Percentiles rank a stretch among this genome's conserved stretches.
Conservation (phyloP, 345 rosid species). For the Ceriops decandra region DNA sequence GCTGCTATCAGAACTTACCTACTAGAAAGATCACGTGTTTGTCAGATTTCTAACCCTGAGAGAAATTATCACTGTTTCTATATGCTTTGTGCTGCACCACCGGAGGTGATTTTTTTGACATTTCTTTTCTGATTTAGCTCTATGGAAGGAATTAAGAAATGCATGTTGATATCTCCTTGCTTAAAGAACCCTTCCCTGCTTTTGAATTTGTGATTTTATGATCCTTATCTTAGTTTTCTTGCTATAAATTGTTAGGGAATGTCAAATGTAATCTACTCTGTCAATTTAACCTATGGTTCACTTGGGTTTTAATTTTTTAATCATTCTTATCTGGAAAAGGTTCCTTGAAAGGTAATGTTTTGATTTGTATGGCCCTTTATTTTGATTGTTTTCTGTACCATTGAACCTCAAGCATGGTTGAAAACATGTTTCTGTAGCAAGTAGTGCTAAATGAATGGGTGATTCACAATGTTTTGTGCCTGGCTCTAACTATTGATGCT, state of each 20-base stretch:
- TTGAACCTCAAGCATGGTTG: background rate
- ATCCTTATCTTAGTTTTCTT: background rate
- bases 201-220: too few species aligned
- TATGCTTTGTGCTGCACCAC: conserved; percentile 98
- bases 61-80: conserved; percentile 99
- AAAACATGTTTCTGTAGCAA: background rate
- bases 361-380: too few species aligned
- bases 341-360: too few species aligned
- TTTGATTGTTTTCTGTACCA: background rate
- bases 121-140: conserved; percentile 5
- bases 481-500: background rate
- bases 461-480: background rate
- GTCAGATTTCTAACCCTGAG: conserved; percentile 97
- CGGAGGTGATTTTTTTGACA: conserved; percentile 53
- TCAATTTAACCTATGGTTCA: background rate
- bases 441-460: background rate
- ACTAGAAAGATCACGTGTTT: conserved; percentile 98
- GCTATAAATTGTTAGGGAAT: background rate
- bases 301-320: too few species aligned
- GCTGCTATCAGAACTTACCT: conserved; percentile 98
- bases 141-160: conserved; percentile 5
- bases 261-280: background rate
- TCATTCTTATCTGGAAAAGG: too few species aligned
- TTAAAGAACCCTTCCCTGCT: too few species aligned
- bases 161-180: background rate